Evolutionary conservation across 306 rosid species (phyloP), one percentile per base, ranked within the genome.

Genomic region (Clitoria ternatea): DNA sequence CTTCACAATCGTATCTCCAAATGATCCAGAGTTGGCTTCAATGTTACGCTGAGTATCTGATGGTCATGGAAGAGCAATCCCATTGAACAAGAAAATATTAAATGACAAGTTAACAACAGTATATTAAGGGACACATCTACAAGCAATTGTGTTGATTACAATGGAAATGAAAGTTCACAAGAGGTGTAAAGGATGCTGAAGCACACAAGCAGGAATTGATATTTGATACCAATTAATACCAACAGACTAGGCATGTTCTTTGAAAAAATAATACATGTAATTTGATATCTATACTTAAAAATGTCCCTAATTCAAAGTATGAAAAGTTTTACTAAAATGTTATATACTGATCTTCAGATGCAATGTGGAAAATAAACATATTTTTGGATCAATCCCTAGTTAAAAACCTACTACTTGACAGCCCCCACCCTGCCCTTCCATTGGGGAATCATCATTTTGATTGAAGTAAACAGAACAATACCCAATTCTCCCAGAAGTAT

Each of bases 31-130:
- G 83, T 93, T 90, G 73, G 80, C 82, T 66, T 91, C 87, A 77
- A 87, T 81, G 74, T 88, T 93, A 66, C 49, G 86, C 85, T 88
- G 94, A 74, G 87, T 88, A 87, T 93, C 98, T 93, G 80, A 78
- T 78, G 68, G 81, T 80, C 73, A 75, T 60, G 76, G 72, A 73
- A 42, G 56, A 48, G 52, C 79, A 79, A 66, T 20, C 52, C 43
- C 40, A 66, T 49, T 66, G 29, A 56, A 66, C 59, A 72, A 35
- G 47, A 64, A 70, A 55, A 59, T 57, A 72, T 70, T n/a, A n/a
- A n/a, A n/a, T n/a, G n/a, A n/a, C n/a, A n/a, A n/a, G n/a, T 52
- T 42, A 43, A 67, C n/a, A 42, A 36, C 29, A 18, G 52, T 24
- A 52, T 48, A 66, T 49, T 73, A 60, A 73, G 8, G 30, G 23